Evolutionary conservation across 306 rosid genomes (phyloP).

Genomic region (Prinsepia uniflora): DNA sequence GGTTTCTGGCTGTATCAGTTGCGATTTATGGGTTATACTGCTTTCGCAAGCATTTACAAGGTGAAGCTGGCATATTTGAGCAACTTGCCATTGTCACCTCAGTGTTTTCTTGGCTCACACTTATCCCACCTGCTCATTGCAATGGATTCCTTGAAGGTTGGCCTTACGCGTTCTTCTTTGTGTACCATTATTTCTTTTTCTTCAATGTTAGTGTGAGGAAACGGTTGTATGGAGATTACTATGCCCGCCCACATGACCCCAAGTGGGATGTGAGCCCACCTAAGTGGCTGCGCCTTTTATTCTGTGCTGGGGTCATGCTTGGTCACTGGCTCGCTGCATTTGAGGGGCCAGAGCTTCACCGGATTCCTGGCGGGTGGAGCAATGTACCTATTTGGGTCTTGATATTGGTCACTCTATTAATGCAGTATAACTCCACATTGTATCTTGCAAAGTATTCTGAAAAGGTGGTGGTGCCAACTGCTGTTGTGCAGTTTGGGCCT

Average conservation of each 20-base stretch:
- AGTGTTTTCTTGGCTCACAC: conserved; percentile 87
- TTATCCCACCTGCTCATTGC: conserved; percentile 79
- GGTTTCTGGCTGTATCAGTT: conserved; percentile 50
- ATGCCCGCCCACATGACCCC: conserved; percentile 70
- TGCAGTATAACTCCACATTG: conserved; percentile 80
- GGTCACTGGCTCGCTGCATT: conserved; percentile 95
- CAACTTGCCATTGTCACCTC: conserved; percentile 78
- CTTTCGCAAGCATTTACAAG: conserved; percentile 54
- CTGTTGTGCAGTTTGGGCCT: conserved; percentile 93
- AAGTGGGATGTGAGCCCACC: conserved; percentile 80
- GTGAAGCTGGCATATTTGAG: conserved; percentile 69
- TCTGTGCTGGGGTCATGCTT: conserved; percentile 57
- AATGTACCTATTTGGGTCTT: conserved; percentile 66
- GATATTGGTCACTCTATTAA: conserved; percentile 53
- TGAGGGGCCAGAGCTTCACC: conserved; percentile 92
- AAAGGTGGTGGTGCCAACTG: conserved; percentile 79
- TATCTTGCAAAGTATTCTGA: conserved; percentile 88
- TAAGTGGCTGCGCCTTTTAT: conserved; percentile 53
- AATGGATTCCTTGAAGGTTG: conserved; percentile 96
- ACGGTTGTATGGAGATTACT: conserved; percentile 78
- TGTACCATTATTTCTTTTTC: conserved; percentile 91
- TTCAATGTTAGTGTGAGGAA: conserved; percentile 77
- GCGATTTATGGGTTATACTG: conserved; percentile 65
- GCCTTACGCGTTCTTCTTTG: conserved; percentile 86
- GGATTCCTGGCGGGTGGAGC: conserved; percentile 61